These are phyloP conservation scores for Calocera cornea DNA, from an alignment of 768 basidiomycete species.

Conservation along the genomic window DNA sequence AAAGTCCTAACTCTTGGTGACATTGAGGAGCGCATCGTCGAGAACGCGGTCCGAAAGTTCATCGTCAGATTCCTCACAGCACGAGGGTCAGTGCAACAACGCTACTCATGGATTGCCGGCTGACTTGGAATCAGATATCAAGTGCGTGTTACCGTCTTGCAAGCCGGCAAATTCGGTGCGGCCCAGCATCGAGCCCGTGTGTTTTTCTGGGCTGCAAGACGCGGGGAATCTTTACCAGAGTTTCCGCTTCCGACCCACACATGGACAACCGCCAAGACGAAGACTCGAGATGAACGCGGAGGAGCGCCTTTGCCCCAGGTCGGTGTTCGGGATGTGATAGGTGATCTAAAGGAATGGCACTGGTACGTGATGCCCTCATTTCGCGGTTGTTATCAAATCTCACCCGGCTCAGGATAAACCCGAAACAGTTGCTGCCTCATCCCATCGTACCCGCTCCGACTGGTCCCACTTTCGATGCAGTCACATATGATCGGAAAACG, in stretches of 20 bases:
- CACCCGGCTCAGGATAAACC: neutral
- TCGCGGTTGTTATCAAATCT: neutral
- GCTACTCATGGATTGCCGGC: neutral
- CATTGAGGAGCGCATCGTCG: conserved; percentile 46
- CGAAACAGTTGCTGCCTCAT: neutral
- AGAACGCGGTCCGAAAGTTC: conserved; percentile 64
- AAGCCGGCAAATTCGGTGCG: conserved; percentile 44
- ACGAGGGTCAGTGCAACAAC: conserved; percentile 39
- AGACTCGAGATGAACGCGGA: neutral
- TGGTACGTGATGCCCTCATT: neutral
- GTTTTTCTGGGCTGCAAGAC: conserved; percentile 38
- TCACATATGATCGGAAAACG: neutral
- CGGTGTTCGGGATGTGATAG: neutral
- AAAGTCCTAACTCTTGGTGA: conserved; percentile 31
- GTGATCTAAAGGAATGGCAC: neutral
- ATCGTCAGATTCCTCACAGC: conserved; percentile 45
- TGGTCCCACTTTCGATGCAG: neutral
- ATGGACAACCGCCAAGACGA: conserved; percentile 29
- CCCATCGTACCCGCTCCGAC: neutral
- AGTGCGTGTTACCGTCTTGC: conserved; percentile 35
- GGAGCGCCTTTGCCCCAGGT: neutral
- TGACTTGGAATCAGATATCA: conserved; percentile 28
- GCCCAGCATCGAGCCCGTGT: conserved; percentile 44
- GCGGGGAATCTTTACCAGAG: conserved; percentile 31
- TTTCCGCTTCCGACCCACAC: conserved; percentile 45